Percentiles rank a stretch among this genome's conserved stretches.
These are phyloP conservation scores for Aspergillus carbonarius DNA, from an alignment of 2,329 filamentous ascomycete genomes.

Conservation along the genomic window DNA sequence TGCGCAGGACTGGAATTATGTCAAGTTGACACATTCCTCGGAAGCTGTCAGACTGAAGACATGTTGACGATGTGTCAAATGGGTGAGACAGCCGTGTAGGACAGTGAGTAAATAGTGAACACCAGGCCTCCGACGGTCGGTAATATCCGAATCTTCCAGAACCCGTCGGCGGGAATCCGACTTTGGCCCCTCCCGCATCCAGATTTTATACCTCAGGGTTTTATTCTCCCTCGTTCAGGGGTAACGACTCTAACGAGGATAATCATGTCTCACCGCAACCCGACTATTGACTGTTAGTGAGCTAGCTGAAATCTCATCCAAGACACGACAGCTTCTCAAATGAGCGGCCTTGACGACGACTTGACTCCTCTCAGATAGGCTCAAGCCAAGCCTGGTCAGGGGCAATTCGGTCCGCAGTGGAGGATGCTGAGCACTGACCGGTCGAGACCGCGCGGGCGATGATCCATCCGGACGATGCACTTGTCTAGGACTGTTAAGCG, in stretches of 20 bases:
- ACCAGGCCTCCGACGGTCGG: not conserved
- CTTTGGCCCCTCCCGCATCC: not conserved
- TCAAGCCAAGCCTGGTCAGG: slow-evolving; percentile 7
- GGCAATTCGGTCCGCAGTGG: slow-evolving; percentile 7
- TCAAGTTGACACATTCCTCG: not conserved
- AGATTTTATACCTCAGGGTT: not conserved
- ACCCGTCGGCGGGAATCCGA: not conserved
- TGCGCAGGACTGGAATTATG: no score
- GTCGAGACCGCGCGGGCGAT: slow-evolving; percentile 6
- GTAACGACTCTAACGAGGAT: not conserved
- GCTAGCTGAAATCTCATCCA: not conserved
- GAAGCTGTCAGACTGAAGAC: not conserved
- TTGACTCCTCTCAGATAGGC: not conserved
- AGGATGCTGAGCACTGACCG: slow-evolving; percentile 3
- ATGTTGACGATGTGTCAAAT: not conserved
- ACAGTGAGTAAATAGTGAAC: not conserved
- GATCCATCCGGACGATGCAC: not conserved
- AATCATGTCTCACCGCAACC: not conserved
- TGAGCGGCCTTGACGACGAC: not conserved
- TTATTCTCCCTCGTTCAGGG: not conserved
- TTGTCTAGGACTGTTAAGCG: not conserved
- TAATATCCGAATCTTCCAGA: slow-evolving; percentile 1
- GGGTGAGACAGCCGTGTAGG: not conserved
- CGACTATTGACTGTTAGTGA: not conserved
- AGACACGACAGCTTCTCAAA: not conserved